Evolutionary conservation across 1,284 basidiomycete genomes (phyloP), one percentile per base, ranked within the genome.

Genomic region (Ustilago curta): DNA sequence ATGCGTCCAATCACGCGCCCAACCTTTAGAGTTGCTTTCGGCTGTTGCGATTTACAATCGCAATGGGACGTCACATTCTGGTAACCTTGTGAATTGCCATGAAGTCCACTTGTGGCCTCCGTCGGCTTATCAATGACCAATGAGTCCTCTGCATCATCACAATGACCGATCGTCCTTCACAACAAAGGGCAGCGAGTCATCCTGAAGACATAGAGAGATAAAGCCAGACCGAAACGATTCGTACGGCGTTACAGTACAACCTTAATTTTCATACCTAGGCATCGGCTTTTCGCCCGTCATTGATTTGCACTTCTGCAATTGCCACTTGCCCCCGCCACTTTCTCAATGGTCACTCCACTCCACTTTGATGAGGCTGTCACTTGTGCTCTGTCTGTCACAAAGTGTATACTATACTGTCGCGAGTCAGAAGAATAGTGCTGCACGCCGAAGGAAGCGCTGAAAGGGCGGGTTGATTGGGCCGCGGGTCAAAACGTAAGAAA

Each of bases 101-200:
- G 8, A 11, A 31, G 35, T n/a, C 43, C 4, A 49, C 47, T 49
- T 11, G 9, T 6, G 8, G 9, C 31, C 27, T 9, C 12, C 32
- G 32, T 35, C 32, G 32, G 32, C 54, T 57, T 57, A 57, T 57
- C 44, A 40, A 25, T 4, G 35, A 39, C 55, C 55, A 48, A 48
- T 57, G 21, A 48, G 21, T 19, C 1, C 7, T 31, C 16, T 31
- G 45, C 45, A 31, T 48, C 45, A 19, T 35, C 32, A 35, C 32
- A 35, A 35, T 35, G 32, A 12, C 32, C 14, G 32, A 35, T 35
- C 32, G 32, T 35, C 32, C 32, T 8, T 35, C 32, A 6, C n/a
- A 9, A 40, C 25, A 29, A 25, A 8, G 44, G 19, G 16, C 27
- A 25, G 27, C 23, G 5, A 14, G 21, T 4, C 9, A 14, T 25